Evolutionary conservation across 306 rosid species (phyloP), one percentile per base, ranked within the genome.

Genomic region (Rubus parviflorus): DNA sequence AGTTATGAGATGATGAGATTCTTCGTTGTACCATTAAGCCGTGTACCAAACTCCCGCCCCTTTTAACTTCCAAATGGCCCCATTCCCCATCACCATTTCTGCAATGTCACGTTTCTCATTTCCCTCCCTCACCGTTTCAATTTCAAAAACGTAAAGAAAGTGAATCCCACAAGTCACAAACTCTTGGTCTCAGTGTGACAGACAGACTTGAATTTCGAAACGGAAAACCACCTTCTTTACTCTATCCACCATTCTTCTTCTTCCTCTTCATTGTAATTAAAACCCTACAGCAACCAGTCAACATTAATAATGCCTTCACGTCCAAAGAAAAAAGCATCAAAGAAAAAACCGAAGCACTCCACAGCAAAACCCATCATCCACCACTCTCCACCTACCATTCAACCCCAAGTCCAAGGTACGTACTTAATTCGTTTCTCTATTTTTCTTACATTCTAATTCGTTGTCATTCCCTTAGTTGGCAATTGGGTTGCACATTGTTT

Each of bases 91-190:
- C 6, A 25, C 66, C 17, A 13, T 61, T 61, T 14, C 66, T 61
- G 13, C 25, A 79, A 52, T 10, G 41, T 73, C 72, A 68, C 75
- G 82, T 70, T 12, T 46, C 53, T 22, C 54, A 48, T 22, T 81
- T 90, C 92, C 91, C 91, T 87, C 90, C 81, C 22, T 70, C 17
- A 62, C 75, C 63, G 53, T 84, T 90, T 85, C 86, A 88, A 88
- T 78, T 86, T 79, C 65, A 81, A 85, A 81, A 58, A 85, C 72
- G 78, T 81, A 16, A 49, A 51, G 13, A 35, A 79, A 74, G 17
- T 23, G 52, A 64, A 64, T 7, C 25, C 69, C 69, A 64, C 47
- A 7, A 40, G 69, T 37, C 47, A 15, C 23, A 64, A 12, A 37
- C 69, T 64, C 45, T 5, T 48, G 53, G 15, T 13, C 13, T 60